Conservation (phyloP, 345 rosid species). For the Eucalyptus pauciflora region DNA sequence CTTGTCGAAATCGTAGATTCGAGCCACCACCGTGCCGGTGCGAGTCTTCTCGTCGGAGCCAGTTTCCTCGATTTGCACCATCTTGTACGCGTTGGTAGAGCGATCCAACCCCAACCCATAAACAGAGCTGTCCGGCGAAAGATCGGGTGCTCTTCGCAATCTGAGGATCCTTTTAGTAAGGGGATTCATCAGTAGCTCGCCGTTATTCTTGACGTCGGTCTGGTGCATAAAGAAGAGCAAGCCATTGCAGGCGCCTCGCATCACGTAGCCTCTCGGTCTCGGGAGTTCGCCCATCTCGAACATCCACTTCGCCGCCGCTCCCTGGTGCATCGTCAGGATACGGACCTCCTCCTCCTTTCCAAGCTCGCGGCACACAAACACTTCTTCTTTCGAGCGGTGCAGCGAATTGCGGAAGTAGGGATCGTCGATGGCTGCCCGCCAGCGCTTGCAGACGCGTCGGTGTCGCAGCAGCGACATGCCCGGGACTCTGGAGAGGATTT, state of each 20-base stretch:
- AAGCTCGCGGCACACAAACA: rapidly evolving
- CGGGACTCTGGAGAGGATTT: neutral
- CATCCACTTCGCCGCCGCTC: neutral
- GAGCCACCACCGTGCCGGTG: neutral
- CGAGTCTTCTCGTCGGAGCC: neutral
- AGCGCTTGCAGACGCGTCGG: neutral
- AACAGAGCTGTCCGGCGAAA: neutral
- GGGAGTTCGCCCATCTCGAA: neutral
- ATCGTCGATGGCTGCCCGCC: neutral
- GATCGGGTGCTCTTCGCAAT: neutral
- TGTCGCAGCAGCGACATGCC: neutral
- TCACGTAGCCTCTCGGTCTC: neutral
- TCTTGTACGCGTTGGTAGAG: neutral
- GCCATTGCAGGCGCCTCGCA: neutral
- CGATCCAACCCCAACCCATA: neutral
- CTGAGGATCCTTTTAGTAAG: neutral
- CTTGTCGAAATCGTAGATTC: neutral
- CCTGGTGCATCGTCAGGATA: rapidly evolving
- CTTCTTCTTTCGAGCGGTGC: neutral
- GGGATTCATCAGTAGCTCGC: neutral
- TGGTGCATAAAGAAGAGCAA: neutral
- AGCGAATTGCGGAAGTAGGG: neutral
- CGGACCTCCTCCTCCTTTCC: neutral
- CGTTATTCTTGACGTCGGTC: neutral
- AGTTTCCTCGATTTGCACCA: neutral